Base-by-base conservation (phyloP, 768 basidiomycete genomes). In the Psilocybe tampanensis region DNA sequence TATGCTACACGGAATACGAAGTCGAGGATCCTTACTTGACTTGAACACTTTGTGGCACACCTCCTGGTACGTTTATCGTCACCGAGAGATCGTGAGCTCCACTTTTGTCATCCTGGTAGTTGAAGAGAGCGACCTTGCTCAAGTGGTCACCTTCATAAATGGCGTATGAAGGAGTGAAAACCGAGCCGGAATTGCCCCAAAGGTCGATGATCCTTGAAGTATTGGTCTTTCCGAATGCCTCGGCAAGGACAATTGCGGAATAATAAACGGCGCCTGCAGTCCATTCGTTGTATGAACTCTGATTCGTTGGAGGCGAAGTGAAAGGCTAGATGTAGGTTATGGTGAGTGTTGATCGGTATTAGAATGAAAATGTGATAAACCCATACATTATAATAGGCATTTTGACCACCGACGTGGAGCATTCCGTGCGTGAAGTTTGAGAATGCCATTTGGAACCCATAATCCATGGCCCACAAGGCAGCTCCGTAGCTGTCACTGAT, bases 211-310 rank as follows among this genome's bases (percentile, higher is more conserved):
- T 77, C 58, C 82, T 88, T 1, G 88, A 83, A 1, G 69, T 73
- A 69, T 86, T 86, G 34, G 82, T 80, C 44, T 78, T 74, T 19
- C 89, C 90, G 29, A 93, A 76, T 2, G 81, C 77, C 68, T 94
- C 92, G 0, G 90, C 82, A 36, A 89, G 75, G 60, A 86, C 79
- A 23, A 95, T 73, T 1, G 86, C 79, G 1, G 91, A 79, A 70
- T 93, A 94, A 73, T 89, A 92, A 43, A 88, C 71, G 0, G 88
- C 80, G 2, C 89, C 89, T 41, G 89, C 77, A 0, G 89, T 89
- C 90, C 90, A 93, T 69, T 88, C 74, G 58, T 80, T 80, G 69
- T 76, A 83, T 0, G 72, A 59, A 0, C 83, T 80, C 59, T 84
- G 76, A 61, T 86, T 88, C 1, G 77, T 78, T 1, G 81, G 80